These are phyloP conservation scores for Mixia osmundae DNA, from an alignment of 1,284 basidiomycete genomes.

Conservation along the genomic window DNA sequence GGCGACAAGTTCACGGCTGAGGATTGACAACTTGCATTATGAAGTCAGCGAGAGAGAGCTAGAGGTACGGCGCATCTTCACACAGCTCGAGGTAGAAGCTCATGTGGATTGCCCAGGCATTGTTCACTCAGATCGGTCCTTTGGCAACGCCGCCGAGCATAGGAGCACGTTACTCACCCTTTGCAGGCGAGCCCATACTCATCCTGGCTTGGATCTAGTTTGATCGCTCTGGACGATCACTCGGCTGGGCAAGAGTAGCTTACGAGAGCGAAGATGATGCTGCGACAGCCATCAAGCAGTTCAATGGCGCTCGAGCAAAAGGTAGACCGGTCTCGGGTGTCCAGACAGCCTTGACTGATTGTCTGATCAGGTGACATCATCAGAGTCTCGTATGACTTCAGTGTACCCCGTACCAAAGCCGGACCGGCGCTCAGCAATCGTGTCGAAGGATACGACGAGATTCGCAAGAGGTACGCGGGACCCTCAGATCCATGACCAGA, in stretches of 20 bases:
- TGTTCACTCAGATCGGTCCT: slow-evolving; percentile 80
- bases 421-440: too few species aligned
- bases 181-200: not conserved
- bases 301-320: slow-evolving; percentile 71
- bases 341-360: too few species aligned
- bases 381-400: too few species aligned
- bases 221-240: slow-evolving; percentile 82
- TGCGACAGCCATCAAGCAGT: slow-evolving; percentile 56
- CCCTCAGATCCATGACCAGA: too few species aligned
- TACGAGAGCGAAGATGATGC: slow-evolving; percentile 60
- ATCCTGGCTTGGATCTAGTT: slow-evolving; percentile 34
- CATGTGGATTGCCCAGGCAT: slow-evolving; percentile 31
- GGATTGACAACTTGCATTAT: slow-evolving; percentile 77
- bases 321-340: slow-evolving; percentile 31
- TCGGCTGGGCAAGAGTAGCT: slow-evolving; percentile 52
- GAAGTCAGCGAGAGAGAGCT: slow-evolving; percentile 74
- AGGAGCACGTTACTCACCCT: slow-evolving; percentile 38
- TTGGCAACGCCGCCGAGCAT: slow-evolving; percentile 75
- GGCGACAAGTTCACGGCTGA: too few species aligned
- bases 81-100: not conserved
- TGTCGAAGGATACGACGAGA: too few species aligned
- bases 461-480: too few species aligned
- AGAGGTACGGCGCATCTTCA: slow-evolving; percentile 33
- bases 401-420: too few species aligned
- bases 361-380: too few species aligned